phyloP scores from a whole-genome alignment of 2,329 filamentous ascomycete species.

The Biscogniauxia sp. region DNA sequence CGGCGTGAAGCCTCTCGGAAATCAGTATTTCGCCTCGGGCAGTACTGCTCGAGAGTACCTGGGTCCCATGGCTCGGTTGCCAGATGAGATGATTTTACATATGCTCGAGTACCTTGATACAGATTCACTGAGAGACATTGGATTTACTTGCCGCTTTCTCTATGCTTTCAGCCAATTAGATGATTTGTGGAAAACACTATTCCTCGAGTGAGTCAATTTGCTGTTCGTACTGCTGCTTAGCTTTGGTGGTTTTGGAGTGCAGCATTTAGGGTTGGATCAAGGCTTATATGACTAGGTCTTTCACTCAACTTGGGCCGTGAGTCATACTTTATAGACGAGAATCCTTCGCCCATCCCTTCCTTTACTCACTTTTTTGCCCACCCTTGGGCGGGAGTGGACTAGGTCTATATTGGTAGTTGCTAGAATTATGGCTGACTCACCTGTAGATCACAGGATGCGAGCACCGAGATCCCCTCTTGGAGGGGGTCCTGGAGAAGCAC shows the following conservation, averaged over 20 bases:
- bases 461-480: constrained; percentile 59
- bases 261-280: not conserved
- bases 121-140: constrained; percentile 60
- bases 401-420: constrained; percentile 1
- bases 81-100: constrained; percentile 77
- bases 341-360: not conserved
- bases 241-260: too few species aligned
- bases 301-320: constrained; percentile 1
- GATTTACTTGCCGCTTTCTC: constrained; percentile 77
- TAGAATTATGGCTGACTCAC: constrained; percentile 10
- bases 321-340: not conserved
- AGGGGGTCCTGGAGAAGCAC: constrained; percentile 82
- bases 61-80: constrained; percentile 65
- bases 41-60: constrained; percentile 65
- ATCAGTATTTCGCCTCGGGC: constrained; percentile 66
- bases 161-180: constrained; percentile 83
- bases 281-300: not conserved
- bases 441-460: constrained; percentile 31
- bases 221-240: constrained; percentile 3
- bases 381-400: not conserved
- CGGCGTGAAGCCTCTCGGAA: constrained; percentile 82
- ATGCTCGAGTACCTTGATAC: constrained; percentile 74
- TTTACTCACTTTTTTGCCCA: not conserved
- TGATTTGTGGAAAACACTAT: constrained; percentile 85
- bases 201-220: constrained; percentile 69